Percentiles rank a stretch among this genome's conserved stretches.
Conservation (phyloP, 208 protist genomes). For the Wallacemonas sp. region DNA sequence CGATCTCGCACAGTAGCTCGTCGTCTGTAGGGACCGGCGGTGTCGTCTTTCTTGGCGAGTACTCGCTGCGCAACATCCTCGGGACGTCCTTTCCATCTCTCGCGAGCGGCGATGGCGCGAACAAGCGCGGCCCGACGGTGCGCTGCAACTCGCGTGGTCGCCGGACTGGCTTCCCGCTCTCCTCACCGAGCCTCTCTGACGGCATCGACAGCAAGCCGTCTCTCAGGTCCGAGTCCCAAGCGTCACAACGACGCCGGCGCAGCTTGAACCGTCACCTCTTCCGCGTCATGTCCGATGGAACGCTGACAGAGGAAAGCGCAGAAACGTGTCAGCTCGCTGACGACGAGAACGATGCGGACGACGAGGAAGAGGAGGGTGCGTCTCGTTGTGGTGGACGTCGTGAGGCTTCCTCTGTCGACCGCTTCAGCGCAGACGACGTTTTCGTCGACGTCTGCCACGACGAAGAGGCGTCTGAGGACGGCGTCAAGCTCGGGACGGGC, state of each 20-base stretch:
- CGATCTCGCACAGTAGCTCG: not conserved
- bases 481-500: too few species aligned
- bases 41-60: conserved; percentile 7
- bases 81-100: not conserved
- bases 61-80: not conserved
- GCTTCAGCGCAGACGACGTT: too few species aligned
- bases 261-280: too few species aligned
- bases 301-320: not conserved
- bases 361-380: not conserved
- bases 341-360: not conserved
- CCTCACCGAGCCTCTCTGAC: not conserved
- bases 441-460: too few species aligned
- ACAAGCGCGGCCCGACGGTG: too few species aligned
- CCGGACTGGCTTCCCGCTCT: not conserved
- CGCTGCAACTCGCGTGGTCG: not conserved
- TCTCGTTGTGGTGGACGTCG: too few species aligned
- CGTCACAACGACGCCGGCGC: too few species aligned
- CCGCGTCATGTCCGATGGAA: conserved; percentile 3
- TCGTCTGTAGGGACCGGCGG: not conserved
- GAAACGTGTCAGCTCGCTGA: not conserved
- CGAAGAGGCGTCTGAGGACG: too few species aligned
- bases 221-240: too few species aligned
- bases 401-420: too few species aligned
- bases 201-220: too few species aligned
- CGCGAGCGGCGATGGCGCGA: not conserved